phyloP scores from a whole-genome alignment of 2,329 filamentous ascomycete genomes.

The Knufia petricola region DNA sequence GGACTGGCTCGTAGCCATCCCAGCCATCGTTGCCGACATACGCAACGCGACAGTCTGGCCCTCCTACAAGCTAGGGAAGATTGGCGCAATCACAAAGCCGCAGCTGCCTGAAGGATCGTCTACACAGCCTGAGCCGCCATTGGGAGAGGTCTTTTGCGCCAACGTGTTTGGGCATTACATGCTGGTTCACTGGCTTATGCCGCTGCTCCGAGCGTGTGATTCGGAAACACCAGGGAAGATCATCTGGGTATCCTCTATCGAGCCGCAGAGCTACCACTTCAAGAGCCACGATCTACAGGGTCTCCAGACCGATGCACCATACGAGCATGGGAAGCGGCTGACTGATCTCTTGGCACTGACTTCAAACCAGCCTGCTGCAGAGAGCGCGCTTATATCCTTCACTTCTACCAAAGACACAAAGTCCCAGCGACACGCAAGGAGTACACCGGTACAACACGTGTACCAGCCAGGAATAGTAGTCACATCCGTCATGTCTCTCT shows the following conservation, averaged over 20 bases:
- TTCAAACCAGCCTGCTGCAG: constrained; percentile 51
- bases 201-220: constrained; percentile 52
- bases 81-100: constrained; percentile 45
- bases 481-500: constrained; percentile 70
- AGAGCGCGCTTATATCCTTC: constrained; percentile 48
- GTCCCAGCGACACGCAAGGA: constrained; percentile 15
- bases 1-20: constrained; percentile 55
- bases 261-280: constrained; percentile 52
- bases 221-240: constrained; percentile 51
- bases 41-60: constrained; percentile 66
- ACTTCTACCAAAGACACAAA: constrained; percentile 32
- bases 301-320: constrained; percentile 52
- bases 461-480: constrained; percentile 79
- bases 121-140: constrained; percentile 40
- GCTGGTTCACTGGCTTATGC: constrained; percentile 68
- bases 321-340: constrained; percentile 79
- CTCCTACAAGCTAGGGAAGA: constrained; percentile 57
- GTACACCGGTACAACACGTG: constrained; percentile 60
- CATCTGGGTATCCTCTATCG: constrained; percentile 80
- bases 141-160: constrained; percentile 79
- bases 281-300: constrained; percentile 66
- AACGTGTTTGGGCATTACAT: constrained; percentile 96
- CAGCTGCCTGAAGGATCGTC: constrained; percentile 34
- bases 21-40: constrained; percentile 50
- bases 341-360: constrained; percentile 78